Evolutionary conservation across 352 stramenopile species (phyloP), one percentile per base, ranked within the genome.

Genomic region (Aphanomyces cochlioides): DNA sequence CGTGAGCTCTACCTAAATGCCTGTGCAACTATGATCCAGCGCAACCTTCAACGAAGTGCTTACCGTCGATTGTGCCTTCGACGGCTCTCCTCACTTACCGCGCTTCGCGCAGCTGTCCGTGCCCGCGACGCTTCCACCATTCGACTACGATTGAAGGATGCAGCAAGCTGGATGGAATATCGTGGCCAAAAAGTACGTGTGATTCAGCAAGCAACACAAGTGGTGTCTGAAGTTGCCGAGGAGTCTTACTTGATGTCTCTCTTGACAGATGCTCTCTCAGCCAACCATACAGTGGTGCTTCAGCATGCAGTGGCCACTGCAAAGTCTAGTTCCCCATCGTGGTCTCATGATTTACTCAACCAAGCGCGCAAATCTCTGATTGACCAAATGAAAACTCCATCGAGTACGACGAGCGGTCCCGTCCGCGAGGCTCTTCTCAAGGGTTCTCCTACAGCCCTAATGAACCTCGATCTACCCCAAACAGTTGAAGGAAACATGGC

Each of bases 1-100:
- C 82, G 86, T 7, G 89, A 82, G 13, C 74, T 90, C 71, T 92
- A 89, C 66, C 67, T 94, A 21, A 94, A 91, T 40, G 86, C 84
- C 10, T 89, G 83, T 40, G 84, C 86, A 5, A 91, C 82, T 4
- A 90, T 94, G 83, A 90, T 94, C 48, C 84, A 94, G 76, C 80
- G 83, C 3, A 92, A 91, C 41, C 81, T 94, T 73, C 72, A 90
- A n/a, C 83, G 81, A 47, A 80, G 83, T 5, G 82, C 83, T 3
- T 89, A 88, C 50, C 77, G 81, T 8, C 80, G 83, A 60, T 89
- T 89, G 63, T 92, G 81, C 37, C 69, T 78, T 36, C 77, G 78
- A 3, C 78, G 90, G 45, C 45, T 90, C 15, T 79, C 84, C 34
- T 75, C 88, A 13, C 83, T 93, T 76, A 76, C 75, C 0, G 74